These are phyloP conservation scores for Pistacia atlantica DNA, from an alignment of 345 rosid genomes.

Conservation along the genomic window DNA sequence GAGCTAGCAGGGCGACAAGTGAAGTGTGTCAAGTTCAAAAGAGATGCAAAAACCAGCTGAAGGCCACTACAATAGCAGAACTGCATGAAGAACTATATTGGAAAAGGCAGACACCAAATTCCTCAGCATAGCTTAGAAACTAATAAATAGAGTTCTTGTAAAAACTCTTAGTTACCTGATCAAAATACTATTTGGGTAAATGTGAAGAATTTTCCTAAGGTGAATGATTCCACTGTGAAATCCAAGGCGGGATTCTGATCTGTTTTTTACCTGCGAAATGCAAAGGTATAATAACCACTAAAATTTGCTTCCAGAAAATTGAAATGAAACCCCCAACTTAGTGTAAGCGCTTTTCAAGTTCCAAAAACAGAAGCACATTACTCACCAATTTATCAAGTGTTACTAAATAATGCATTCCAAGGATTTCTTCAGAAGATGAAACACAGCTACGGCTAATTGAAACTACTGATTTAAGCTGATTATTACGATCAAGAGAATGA, in stretches of 20 bases:
- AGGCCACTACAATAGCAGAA: background rate
- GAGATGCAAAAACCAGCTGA: slow-evolving; percentile 2
- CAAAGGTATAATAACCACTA: slow-evolving; percentile 12
- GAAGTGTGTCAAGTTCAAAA: background rate
- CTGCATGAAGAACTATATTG: background rate
- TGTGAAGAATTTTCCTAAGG: slow-evolving; percentile 79
- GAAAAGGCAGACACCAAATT: slow-evolving; percentile 6
- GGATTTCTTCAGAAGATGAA: slow-evolving; percentile 56
- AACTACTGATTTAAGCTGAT: slow-evolving; percentile 64
- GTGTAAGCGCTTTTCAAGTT: background rate
- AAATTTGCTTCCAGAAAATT: slow-evolving; percentile 6
- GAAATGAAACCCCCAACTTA: slow-evolving; percentile 1
- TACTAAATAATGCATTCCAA: slow-evolving; percentile 72
- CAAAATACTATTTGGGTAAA: slow-evolving; percentile 72
- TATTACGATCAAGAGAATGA: slow-evolving; percentile 70
- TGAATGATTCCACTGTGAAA: slow-evolving; percentile 68
- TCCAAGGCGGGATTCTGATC: slow-evolving; percentile 60
- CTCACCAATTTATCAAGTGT: slow-evolving; percentile 81
- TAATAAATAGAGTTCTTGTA: slow-evolving; percentile 4
- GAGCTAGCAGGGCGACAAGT: background rate
- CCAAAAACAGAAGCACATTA: slow-evolving; percentile 20
- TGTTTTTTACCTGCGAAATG: slow-evolving; percentile 67
- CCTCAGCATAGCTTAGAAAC: background rate
- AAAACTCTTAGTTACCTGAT: slow-evolving; percentile 54
- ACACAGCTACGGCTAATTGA: slow-evolving; percentile 52